Evolutionary conservation across 2,329 filamentous ascomycete species (phyloP), one percentile per base, ranked within the genome.

Genomic region (Dactylonectria estremocensis): DNA sequence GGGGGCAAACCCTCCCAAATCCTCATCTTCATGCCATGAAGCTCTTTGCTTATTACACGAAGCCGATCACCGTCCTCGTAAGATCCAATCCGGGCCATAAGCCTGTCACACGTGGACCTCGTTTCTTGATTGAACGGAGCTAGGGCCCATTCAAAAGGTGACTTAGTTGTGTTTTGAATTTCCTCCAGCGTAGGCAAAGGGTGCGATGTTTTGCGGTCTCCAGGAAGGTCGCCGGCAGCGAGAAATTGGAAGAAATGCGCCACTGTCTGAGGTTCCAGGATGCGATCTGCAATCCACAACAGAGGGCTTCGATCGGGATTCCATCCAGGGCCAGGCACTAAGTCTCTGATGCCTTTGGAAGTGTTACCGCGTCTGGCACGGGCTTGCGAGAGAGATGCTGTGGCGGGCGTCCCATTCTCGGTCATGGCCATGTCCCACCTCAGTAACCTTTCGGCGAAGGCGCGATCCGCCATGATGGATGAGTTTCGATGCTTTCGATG

Each of bases 21-120:
- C 7, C 76, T 64, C 10, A 73, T 72, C n/a, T 78, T 79, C 71
- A 78, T 78, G 1, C 74, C 66, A 3, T 77, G 73, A 2, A 79
- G 74, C 33, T 76, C 72, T 7, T 78, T 78, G 1, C 72, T 67
- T 3, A 78, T 72, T 0, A 55, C 18, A 22, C 68, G 61, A 3
- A 77, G 49, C 1, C 74, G 56, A 1, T 20, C 20, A 0, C 43
- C 37, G 14, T 77, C 77, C 28, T 77, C 71, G 1, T 37, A 37
- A 0, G 72, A 77, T 2, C 74, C 75, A n/a, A 76, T 69, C 2
- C 72, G 45, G 3, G 57, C 52, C 5, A 64, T 59, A 0, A 77
- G 28, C 16, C 63, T 52, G 1, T 70, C 56, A 11, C 46, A 10
- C 3, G 69, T 64, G 11, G 73, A 46, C 60, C 53, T 54, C 0